These are phyloP conservation scores for Macaranga tanarius DNA, from an alignment of 441 rosid species.

Conservation along the genomic window DNA sequence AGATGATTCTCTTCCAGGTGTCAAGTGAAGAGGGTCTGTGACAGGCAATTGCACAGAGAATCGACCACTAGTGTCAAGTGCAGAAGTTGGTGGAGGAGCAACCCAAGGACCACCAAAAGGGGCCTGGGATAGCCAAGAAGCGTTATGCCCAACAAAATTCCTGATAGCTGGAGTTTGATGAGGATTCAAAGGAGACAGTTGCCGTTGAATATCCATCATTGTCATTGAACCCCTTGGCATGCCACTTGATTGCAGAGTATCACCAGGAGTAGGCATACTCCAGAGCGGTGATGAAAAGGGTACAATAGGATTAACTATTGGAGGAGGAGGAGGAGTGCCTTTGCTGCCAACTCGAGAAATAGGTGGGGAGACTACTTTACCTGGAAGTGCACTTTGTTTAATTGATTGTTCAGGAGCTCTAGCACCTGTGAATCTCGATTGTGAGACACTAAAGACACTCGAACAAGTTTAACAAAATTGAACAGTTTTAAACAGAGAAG, in stretches of 20 bases:
- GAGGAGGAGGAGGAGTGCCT: slow-evolving; percentile 35
- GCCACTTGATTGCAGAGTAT: slow-evolving; percentile 56
- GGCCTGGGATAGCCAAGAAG: slow-evolving; percentile 77
- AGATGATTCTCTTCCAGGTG: slow-evolving; percentile 62
- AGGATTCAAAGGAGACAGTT: slow-evolving; percentile 66
- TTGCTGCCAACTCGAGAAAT: slow-evolving; percentile 52
- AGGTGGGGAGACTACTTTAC: slow-evolving; percentile 57
- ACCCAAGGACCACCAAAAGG: slow-evolving; percentile 74
- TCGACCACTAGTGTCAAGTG: slow-evolving; percentile 55
- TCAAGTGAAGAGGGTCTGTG: slow-evolving; percentile 57
- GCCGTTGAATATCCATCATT: slow-evolving; percentile 58
- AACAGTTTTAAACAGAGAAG: slow-evolving; percentile 14
- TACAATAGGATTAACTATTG: slow-evolving; percentile 52
- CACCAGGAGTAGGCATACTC: slow-evolving; percentile 67
- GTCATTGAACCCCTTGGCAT: slow-evolving; percentile 58
- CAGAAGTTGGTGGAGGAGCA: slow-evolving; percentile 63
- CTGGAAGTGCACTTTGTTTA: slow-evolving; percentile 49
- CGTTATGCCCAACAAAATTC: slow-evolving; percentile 64
- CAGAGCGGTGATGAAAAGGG: slow-evolving; percentile 94
- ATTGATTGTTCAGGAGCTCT: slow-evolving; percentile 52
- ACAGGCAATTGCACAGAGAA: slow-evolving; percentile 50
- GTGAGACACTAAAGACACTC: slow-evolving; percentile 19
- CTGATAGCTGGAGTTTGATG: slow-evolving; percentile 61
- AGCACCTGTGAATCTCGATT: slow-evolving; percentile 36
- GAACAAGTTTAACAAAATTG: slow-evolving; percentile 17